A percentile compares a stretch with the other conserved stretches of the same genome.
These are phyloP conservation scores for Peterozyma xylosa DNA, from an alignment of 805 yeast genomes.

Conservation along the genomic window DNA sequence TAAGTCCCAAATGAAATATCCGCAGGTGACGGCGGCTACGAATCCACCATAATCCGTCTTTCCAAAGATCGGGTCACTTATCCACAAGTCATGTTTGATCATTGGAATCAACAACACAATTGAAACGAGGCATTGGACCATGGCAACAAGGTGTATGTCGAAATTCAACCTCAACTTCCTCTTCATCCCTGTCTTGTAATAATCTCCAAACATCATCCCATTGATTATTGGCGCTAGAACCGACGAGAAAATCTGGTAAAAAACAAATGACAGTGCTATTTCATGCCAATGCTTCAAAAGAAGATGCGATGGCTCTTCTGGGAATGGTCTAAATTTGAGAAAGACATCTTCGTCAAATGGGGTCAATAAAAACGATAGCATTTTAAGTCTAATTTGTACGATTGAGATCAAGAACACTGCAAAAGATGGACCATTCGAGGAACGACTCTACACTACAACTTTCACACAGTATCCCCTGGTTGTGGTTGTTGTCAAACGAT, in stretches of 20 bases:
- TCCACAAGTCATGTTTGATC: slow-evolving; percentile 46
- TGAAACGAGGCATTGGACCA: slow-evolving; percentile 73
- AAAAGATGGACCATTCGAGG: too few species aligned
- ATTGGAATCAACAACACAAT: slow-evolving; percentile 54
- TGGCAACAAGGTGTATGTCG: slow-evolving; percentile 86
- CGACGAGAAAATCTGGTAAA: slow-evolving; percentile 50
- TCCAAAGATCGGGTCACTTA: slow-evolving; percentile 51
- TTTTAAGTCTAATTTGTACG: background rate
- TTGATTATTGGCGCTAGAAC: slow-evolving; percentile 44
- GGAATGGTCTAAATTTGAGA: slow-evolving; percentile 35
- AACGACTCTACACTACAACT: too few species aligned
- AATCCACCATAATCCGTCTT: slow-evolving; percentile 71
- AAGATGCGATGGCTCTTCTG: slow-evolving; percentile 32
- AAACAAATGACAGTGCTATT: slow-evolving; percentile 45
- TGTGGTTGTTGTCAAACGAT: too few species aligned
- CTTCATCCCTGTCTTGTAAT: slow-evolving; percentile 40
- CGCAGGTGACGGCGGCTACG: slow-evolving; percentile 63
- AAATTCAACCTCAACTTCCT: slow-evolving; percentile 56
- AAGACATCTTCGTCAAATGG: slow-evolving; percentile 31
- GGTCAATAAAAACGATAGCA: background rate
- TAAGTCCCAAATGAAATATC: slow-evolving; percentile 91
- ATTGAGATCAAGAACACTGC: too few species aligned
- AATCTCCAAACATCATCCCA: slow-evolving; percentile 37
- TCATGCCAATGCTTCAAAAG: slow-evolving; percentile 70
- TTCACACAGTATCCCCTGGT: too few species aligned